Conservation (phyloP, 225 moss, liverwort and hornwort genomes). For the Rhytidiadelphus loreus region DNA sequence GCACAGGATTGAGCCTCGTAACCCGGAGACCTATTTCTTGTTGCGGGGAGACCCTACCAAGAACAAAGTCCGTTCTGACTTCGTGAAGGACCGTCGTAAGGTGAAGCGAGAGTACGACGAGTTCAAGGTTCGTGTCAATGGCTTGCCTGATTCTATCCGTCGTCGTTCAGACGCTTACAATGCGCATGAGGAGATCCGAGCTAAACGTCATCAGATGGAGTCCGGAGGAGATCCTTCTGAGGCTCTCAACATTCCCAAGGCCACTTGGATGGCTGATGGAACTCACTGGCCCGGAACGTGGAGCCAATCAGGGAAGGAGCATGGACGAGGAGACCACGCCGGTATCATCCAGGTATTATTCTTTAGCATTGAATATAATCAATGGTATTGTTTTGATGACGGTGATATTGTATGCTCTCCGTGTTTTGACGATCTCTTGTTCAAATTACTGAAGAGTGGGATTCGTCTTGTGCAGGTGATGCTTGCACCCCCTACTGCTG, state of each 20-base stretch:
- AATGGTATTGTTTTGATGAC: not conserved
- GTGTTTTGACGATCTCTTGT: too few species aligned
- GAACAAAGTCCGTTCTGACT: constrained; percentile 56
- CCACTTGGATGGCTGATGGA: constrained; percentile 83
- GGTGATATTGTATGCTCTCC: not conserved
- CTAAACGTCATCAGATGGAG: constrained; percentile 59
- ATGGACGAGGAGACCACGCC: constrained; percentile 68
- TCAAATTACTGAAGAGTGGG: not conserved
- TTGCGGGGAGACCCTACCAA: constrained; percentile 63
- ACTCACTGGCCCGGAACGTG: constrained; percentile 83
- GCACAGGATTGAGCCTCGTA: constrained; percentile 69
- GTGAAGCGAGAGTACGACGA: constrained; percentile 84
- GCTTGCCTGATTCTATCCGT: constrained; percentile 56
- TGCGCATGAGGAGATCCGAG: constrained; percentile 67
- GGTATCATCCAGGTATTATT: constrained; percentile 60
- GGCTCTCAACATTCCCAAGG: constrained; percentile 55
- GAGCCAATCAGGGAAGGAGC: constrained; percentile 55
- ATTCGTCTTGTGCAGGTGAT: constrained; percentile 29
- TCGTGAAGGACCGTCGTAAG: constrained; percentile 67
- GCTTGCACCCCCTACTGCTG: constrained; percentile 62
- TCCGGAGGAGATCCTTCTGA: constrained; percentile 51
- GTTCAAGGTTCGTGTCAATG: constrained; percentile 68
- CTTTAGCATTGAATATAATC: not conserved
- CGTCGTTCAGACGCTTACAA: constrained; percentile 77
- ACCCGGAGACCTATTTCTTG: constrained; percentile 64